These are phyloP conservation scores for Leccinum subtestaceum DNA, from an alignment of 768 basidiomycete genomes.

Conservation along the genomic window DNA sequence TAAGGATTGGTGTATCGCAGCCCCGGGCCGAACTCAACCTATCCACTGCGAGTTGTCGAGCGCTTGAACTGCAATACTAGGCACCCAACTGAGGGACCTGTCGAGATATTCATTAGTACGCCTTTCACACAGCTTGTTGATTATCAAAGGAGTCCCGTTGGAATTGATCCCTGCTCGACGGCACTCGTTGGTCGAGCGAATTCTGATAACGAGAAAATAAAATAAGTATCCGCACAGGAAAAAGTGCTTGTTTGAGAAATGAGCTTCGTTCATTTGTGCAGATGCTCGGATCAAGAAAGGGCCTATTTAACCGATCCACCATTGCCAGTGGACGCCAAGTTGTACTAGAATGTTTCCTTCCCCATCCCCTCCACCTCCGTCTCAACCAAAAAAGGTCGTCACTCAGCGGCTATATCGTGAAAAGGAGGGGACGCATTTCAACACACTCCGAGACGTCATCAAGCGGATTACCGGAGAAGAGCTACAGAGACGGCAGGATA, in stretches of 20 bases:
- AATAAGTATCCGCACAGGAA: neutral
- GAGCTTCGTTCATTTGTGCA: neutral
- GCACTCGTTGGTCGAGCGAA: neutral
- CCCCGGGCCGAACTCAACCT: no score
- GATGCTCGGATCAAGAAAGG: neutral
- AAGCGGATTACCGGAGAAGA: constrained; percentile 18
- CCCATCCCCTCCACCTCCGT: neutral
- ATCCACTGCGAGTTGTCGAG: no score
- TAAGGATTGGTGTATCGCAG: no score
- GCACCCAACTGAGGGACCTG: neutral
- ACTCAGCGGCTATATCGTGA: constrained; percentile 23
- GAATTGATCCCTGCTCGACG: no score
- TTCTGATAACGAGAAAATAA: neutral
- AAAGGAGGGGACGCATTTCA: constrained; percentile 20
- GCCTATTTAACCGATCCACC: neutral
- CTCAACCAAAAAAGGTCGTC: constrained; percentile 6
- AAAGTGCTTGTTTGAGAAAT: neutral
- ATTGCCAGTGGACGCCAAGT: neutral
- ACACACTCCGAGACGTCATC: constrained; percentile 14
- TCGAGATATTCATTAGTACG: neutral
- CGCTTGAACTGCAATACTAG: neutral
- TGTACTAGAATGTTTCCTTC: constrained; percentile 2
- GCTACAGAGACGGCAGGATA: constrained; percentile 18
- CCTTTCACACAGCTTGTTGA: neutral
- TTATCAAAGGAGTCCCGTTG: no score